Percentiles rank a stretch among this genome's conserved stretches.
Conservation (phyloP, 2,329 filamentous ascomycete genomes). For the Xylariaceae sp. region DNA sequence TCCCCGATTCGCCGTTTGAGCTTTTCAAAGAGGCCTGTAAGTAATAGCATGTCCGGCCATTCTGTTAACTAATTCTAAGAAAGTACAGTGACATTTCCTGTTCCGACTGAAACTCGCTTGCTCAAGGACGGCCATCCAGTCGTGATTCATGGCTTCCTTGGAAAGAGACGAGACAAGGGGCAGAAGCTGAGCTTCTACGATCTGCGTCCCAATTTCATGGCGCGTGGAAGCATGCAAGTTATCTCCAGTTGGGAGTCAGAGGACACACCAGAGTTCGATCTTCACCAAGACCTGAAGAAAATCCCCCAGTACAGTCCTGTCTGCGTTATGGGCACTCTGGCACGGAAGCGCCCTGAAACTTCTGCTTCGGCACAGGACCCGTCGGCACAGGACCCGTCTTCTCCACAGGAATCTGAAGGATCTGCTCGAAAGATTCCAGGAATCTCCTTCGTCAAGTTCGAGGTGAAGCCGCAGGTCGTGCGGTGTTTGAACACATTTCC, state of each 20-base stretch:
- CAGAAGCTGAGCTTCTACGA: slow-evolving; percentile 68
- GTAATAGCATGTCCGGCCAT: not conserved
- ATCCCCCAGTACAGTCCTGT: slow-evolving; percentile 51
- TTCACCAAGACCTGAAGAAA: slow-evolving; percentile 40
- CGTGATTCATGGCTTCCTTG: slow-evolving; percentile 65
- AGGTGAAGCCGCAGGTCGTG: slow-evolving; percentile 59
- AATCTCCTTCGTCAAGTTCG: not conserved
- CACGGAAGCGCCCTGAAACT: not conserved
- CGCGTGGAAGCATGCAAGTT: slow-evolving; percentile 30
- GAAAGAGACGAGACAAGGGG: slow-evolving; percentile 60
- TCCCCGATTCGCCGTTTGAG: slow-evolving; percentile 8
- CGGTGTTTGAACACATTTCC: slow-evolving; percentile 68
- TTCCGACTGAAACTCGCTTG: not conserved
- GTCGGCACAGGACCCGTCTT: too few relatives aligned
- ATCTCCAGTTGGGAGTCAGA: slow-evolving; percentile 41
- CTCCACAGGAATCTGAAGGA: not conserved
- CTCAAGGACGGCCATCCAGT: slow-evolving; percentile 39
- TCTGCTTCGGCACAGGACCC: too few relatives aligned
- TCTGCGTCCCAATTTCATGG: slow-evolving; percentile 30
- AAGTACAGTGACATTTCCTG: slow-evolving; percentile 2
- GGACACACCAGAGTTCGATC: slow-evolving; percentile 32
- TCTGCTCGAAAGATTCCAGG: not conserved
- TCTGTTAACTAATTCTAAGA: not conserved
- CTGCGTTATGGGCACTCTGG: slow-evolving; percentile 38
- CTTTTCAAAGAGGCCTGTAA: slow-evolving; percentile 23